phyloP scores from a whole-genome alignment of 2,329 filamentous ascomycete genomes.

The Alternaria brassicicola region DNA sequence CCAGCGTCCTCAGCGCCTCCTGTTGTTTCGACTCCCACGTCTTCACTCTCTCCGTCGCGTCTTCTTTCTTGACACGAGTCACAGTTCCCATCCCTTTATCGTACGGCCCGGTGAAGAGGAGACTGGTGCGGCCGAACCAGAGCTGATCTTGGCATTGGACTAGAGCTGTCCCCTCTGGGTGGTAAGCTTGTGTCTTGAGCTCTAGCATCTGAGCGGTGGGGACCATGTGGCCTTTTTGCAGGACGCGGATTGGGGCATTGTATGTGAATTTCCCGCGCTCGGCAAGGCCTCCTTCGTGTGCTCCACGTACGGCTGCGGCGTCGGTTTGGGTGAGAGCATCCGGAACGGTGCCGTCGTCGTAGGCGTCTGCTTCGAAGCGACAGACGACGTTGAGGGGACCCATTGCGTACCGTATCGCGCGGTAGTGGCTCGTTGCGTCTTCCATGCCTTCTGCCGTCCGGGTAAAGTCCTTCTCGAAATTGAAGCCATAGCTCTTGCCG shows the following conservation, averaged over 20 bases:
- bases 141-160: slow-evolving; percentile 36
- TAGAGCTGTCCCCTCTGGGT: slow-evolving; percentile 1
- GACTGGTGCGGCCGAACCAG: slow-evolving; percentile 40
- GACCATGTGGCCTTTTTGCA: slow-evolving; percentile 35
- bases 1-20: slow-evolving; percentile 30
- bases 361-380: slow-evolving; percentile 41
- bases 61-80: slow-evolving; percentile 20
- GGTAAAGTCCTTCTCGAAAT: slow-evolving; percentile 39
- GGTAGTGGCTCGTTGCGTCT: slow-evolving; percentile 39
- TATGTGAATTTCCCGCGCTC: slow-evolving; percentile 15
- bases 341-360: slow-evolving; percentile 23
- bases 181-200: slow-evolving; percentile 31
- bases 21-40: slow-evolving; percentile 34
- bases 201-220: slow-evolving; percentile 32
- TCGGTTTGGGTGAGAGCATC: slow-evolving; percentile 19
- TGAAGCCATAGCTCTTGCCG: slow-evolving; percentile 26
- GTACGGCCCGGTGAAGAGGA: slow-evolving; percentile 33
- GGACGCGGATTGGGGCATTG: slow-evolving; percentile 23
- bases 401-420: slow-evolving; percentile 37
- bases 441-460: slow-evolving; percentile 24
- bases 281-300: slow-evolving; percentile 7
- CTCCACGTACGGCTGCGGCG: slow-evolving; percentile 19
- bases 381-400: slow-evolving; percentile 33
- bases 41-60: slow-evolving; percentile 22
- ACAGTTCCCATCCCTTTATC: slow-evolving; percentile 18